These are phyloP conservation scores for Solanum rostratum DNA, from an alignment of 257 asterid species.

Conservation along the genomic window DNA sequence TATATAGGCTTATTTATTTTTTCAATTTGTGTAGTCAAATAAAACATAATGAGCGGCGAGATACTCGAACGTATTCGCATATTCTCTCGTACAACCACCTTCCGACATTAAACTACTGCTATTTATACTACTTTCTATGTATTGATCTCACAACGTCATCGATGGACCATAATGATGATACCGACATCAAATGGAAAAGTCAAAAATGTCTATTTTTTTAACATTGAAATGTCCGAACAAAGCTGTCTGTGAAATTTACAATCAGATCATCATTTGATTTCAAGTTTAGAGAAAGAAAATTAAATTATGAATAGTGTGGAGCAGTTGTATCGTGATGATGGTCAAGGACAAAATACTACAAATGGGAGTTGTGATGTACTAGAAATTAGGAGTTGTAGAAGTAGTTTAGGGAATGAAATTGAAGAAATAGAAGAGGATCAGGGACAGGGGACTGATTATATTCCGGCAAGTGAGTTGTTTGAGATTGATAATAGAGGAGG, in stretches of 20 bases:
- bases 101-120: neutral
- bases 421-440: neutral
- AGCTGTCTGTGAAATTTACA: neutral
- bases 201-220: neutral
- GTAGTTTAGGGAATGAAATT: neutral
- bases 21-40: too few relatives aligned
- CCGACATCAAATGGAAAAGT: neutral
- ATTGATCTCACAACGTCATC: neutral
- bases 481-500: neutral
- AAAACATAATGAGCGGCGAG: neutral
- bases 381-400: neutral
- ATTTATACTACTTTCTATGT: neutral
- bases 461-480: neutral
- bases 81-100: neutral
- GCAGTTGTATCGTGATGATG: neutral
- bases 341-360: neutral
- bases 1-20: too few relatives aligned
- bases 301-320: neutral
- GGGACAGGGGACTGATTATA: neutral
- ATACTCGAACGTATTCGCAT: neutral
- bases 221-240: neutral
- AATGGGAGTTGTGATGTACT: neutral
- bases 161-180: neutral
- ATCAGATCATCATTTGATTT: neutral
- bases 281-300: neutral